Conservation (phyloP, 495 filamentous ascomycete genomes). For the Podospora comata region DNA sequence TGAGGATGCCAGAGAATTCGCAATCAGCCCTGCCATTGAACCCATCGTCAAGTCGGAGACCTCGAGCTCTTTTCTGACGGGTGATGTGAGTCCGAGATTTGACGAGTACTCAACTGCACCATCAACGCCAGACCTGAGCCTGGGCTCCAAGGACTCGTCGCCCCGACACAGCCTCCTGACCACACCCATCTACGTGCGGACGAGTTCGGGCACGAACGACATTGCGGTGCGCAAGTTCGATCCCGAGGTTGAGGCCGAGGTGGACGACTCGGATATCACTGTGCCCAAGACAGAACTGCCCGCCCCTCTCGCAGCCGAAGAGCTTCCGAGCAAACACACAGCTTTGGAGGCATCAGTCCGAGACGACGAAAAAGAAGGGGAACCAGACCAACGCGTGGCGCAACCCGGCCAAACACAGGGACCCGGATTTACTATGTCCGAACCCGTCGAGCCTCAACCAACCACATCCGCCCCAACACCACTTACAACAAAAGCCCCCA, state of each 20-base stretch:
- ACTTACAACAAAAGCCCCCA: neutral
- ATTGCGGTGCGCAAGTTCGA: constrained; percentile 11
- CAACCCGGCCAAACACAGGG: constrained; percentile 2
- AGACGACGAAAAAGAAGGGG: neutral
- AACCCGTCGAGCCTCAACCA: constrained; percentile 3
- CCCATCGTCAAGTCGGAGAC: constrained; percentile 11
- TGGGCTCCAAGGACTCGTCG: constrained; percentile 33
- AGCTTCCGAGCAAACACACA: constrained; percentile 6
- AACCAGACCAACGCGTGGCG: constrained; percentile 1
- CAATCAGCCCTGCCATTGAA: constrained; percentile 15
- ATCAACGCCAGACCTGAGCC: constrained; percentile 39
- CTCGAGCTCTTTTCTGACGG: constrained; percentile 11
- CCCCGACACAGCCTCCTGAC: constrained; percentile 35
- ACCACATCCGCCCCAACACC: constrained; percentile 12
- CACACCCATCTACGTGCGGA: constrained; percentile 27
- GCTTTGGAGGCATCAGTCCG: neutral
- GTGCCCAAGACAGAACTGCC: neutral
- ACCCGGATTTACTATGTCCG: neutral
- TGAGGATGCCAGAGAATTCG: constrained; percentile 26
- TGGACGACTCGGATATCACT: constrained; percentile 7
- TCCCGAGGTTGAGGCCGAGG: constrained; percentile 25
- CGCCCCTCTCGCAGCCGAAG: neutral
- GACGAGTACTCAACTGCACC: constrained; percentile 36
- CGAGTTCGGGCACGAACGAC: constrained; percentile 20
- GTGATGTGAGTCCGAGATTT: constrained; percentile 17